Conservation (phyloP, 768 basidiomycete genomes). For the Amanita polypyramis region DNA sequence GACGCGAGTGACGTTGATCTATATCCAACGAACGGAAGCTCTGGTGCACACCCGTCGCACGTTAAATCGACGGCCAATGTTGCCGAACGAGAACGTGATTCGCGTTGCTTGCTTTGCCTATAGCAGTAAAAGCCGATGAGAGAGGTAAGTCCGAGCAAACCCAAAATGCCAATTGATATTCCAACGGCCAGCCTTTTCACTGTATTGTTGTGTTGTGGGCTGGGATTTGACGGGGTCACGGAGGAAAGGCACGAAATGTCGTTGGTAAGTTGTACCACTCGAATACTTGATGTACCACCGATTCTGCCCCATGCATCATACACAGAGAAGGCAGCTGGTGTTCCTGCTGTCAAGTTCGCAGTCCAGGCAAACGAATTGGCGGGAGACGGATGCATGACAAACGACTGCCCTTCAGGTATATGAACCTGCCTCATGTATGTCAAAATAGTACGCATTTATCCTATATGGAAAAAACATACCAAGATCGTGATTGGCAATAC, state of each 20-base stretch:
- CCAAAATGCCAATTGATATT: slow-evolving; percentile 1
- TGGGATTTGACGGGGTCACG: neutral
- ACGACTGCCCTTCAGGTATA: slow-evolving; percentile 15
- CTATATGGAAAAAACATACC: slow-evolving; percentile 10
- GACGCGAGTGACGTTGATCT: slow-evolving; percentile 8
- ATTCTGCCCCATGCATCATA: slow-evolving; percentile 15
- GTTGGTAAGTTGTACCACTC: slow-evolving; percentile 13
- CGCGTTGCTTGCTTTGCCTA: neutral
- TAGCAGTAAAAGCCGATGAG: slow-evolving; percentile 3
- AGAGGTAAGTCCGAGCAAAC: neutral
- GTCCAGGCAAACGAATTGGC: slow-evolving; percentile 16
- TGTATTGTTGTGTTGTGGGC: neutral
- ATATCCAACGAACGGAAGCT: slow-evolving; percentile 9
- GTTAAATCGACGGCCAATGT: slow-evolving; percentile 1
- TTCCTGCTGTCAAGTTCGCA: slow-evolving; percentile 18
- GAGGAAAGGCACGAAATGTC: slow-evolving; percentile 15
- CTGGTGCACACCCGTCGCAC: neutral
- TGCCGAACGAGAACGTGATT: neutral
- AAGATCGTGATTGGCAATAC: slow-evolving; percentile 17
- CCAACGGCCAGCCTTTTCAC: slow-evolving; percentile 5
- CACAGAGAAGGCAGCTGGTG: slow-evolving; percentile 15
- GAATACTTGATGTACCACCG: slow-evolving; percentile 16
- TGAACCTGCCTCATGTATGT: slow-evolving; percentile 12
- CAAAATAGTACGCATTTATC: neutral
- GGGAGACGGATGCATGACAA: slow-evolving; percentile 12